These are phyloP conservation scores for Paratrypanosoma confusum DNA, from an alignment of 208 protist species.

Conservation along the genomic window DNA sequence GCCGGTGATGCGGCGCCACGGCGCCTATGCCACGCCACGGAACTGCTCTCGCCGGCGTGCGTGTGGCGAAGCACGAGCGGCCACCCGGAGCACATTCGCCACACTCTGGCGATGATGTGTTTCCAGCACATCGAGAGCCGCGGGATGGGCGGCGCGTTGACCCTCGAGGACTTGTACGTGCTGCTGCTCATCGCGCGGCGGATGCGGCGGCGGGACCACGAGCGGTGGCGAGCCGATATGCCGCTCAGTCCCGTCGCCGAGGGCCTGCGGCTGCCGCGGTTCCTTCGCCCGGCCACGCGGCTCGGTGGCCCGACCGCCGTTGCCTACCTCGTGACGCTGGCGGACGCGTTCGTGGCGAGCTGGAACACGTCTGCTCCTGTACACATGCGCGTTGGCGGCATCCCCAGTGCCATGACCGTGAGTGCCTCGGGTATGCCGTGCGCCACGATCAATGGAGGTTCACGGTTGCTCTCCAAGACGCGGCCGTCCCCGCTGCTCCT, in stretches of 20 bases:
- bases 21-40: slow-evolving; percentile 6
- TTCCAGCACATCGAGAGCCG: slow-evolving; percentile 38
- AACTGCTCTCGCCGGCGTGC: slow-evolving; percentile 44
- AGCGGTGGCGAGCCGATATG: too few species aligned
- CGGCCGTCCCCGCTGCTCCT: not conserved
- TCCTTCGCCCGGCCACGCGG: slow-evolving; percentile 8
- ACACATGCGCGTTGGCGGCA: too few species aligned
- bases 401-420: too few species aligned
- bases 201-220: slow-evolving; percentile 2
- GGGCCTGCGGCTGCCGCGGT: slow-evolving; percentile 1
- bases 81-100: slow-evolving; percentile 27
- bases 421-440: too few species aligned
- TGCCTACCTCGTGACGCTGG: slow-evolving; percentile 15
- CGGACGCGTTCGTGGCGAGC: slow-evolving; percentile 15
- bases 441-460: too few species aligned
- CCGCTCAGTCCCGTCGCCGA: too few species aligned
- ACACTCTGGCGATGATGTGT: slow-evolving; percentile 35
- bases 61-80: slow-evolving; percentile 39
- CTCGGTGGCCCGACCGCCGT: slow-evolving; percentile 1
- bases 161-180: slow-evolving; percentile 56
- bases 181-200: slow-evolving; percentile 31
- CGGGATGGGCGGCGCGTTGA: slow-evolving; percentile 21
- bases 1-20: not conserved
- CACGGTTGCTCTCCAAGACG: too few species aligned
- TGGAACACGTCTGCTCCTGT: too few species aligned